Percentiles rank a stretch among this genome's conserved stretches.
phyloP scores from a whole-genome alignment of 192 early-diverging fungal genomes.

The Coemansia sp. region DNA sequence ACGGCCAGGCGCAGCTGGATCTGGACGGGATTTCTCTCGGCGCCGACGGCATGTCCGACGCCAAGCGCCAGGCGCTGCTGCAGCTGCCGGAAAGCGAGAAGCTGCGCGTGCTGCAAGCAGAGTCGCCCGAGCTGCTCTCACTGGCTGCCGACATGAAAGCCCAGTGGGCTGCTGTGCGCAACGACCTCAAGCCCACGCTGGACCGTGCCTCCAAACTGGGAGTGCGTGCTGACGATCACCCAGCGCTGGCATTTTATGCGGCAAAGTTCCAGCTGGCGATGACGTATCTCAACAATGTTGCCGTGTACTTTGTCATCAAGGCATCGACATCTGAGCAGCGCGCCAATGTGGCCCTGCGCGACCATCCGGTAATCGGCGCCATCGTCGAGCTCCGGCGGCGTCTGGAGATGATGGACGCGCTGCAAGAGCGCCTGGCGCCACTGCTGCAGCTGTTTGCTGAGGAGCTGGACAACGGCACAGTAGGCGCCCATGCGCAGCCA shows the following conservation, averaged over 20 bases:
- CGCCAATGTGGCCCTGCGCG: slow-evolving; percentile 55
- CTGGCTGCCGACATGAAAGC: slow-evolving; percentile 57
- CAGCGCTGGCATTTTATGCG: slow-evolving; percentile 49
- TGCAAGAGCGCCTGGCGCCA: slow-evolving; percentile 59
- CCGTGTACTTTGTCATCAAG: slow-evolving; percentile 80
- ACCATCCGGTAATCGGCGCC: slow-evolving; percentile 82
- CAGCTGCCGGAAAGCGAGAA: slow-evolving; percentile 62
- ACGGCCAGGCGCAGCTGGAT: slow-evolving; percentile 25
- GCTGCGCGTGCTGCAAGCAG: slow-evolving; percentile 64
- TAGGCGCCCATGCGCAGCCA: not conserved
- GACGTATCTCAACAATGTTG: slow-evolving; percentile 84
- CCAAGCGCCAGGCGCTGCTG: slow-evolving; percentile 40
- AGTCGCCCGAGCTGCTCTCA: slow-evolving; percentile 71
- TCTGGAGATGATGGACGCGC: slow-evolving; percentile 66
- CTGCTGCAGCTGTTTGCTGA: slow-evolving; percentile 55
- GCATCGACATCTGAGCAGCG: slow-evolving; percentile 54
- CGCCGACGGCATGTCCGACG: slow-evolving; percentile 18
- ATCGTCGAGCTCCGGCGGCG: slow-evolving; percentile 72
- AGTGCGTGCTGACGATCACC: slow-evolving; percentile 33
- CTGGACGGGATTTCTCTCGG: slow-evolving; percentile 16
- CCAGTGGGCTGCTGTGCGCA: slow-evolving; percentile 34
- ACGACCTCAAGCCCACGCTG: slow-evolving; percentile 29
- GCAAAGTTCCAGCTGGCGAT: slow-evolving; percentile 57
- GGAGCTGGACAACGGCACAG: slow-evolving; percentile 38
- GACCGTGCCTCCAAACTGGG: slow-evolving; percentile 26